These are phyloP conservation scores for Tolypocladium nubicola DNA, from an alignment of 2,329 filamentous ascomycete species.

Conservation along the genomic window DNA sequence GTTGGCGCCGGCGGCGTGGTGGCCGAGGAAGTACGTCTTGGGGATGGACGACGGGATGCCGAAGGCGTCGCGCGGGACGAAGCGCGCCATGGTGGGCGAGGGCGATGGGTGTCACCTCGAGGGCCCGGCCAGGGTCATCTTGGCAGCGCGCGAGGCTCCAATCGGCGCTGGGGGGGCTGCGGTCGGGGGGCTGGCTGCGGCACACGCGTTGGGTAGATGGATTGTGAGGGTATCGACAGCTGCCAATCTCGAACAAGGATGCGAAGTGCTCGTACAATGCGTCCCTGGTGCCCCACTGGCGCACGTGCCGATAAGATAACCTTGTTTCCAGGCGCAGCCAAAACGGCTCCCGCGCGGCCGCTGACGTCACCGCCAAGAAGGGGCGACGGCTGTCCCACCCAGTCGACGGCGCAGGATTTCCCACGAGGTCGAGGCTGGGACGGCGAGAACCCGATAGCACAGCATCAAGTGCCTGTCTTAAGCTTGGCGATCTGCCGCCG, in stretches of 20 bases:
- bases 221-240: background rate
- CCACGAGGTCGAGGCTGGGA: background rate
- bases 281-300: background rate
- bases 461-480: background rate
- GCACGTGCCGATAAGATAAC: constrained; percentile 4
- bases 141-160: background rate
- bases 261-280: no score
- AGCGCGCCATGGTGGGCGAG: constrained; percentile 24
- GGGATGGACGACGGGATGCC: constrained; percentile 63
- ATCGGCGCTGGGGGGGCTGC: background rate
- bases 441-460: background rate
- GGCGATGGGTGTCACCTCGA: background rate
- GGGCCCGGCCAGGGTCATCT: background rate
- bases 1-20: constrained; percentile 71
- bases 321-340: background rate
- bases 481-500: background rate
- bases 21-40: constrained; percentile 88
- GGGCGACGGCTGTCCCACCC: background rate
- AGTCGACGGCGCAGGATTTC: background rate
- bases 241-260: background rate
- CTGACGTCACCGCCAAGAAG: background rate
- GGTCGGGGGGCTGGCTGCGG: background rate
- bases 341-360: background rate
- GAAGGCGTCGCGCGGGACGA: constrained; percentile 66
- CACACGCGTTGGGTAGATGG: background rate